Evolutionary conservation across 1,284 basidiomycete genomes (phyloP).

Genomic region (Moniliophthora roreri): DNA sequence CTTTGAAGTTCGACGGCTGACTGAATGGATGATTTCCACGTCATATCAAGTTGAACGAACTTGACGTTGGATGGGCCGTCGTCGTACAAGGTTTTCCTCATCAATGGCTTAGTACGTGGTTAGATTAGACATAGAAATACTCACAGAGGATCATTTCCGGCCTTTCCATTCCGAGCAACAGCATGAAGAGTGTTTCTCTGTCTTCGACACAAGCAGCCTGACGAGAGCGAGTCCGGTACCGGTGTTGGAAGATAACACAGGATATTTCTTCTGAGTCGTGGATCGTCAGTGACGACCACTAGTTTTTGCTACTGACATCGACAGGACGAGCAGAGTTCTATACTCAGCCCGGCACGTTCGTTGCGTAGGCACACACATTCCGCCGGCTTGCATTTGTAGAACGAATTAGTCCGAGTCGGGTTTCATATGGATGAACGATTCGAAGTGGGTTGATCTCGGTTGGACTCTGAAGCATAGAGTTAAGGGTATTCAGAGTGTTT

Average conservation of each 20-base stretch:
- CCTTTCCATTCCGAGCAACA: slow-evolving; percentile 16
- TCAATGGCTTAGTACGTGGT: slow-evolving; percentile 2
- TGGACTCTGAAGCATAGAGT: no score
- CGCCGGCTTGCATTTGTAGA: no score
- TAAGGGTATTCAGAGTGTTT: no score
- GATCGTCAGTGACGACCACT: background rate
- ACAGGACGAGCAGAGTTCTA: no score
- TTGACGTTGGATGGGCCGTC: slow-evolving; percentile 26
- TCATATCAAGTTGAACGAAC: slow-evolving; percentile 34
- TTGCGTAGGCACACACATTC: no score
- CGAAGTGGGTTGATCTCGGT: no score
- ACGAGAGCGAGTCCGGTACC: slow-evolving; percentile 22
- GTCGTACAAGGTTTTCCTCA: slow-evolving; percentile 25
- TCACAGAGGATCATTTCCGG: slow-evolving; percentile 17
- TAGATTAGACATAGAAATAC: background rate
- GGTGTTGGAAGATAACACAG: slow-evolving; percentile 15
- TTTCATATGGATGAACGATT: no score
- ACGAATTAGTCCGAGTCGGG: no score
- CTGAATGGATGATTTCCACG: slow-evolving; percentile 31
- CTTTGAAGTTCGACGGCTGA: slow-evolving; percentile 34
- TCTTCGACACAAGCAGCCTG: slow-evolving; percentile 16
- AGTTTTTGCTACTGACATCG: no score
- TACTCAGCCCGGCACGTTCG: no score
- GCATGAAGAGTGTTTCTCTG: slow-evolving; percentile 19
- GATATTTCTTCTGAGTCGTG: no score